Base-by-base conservation (phyloP, 768 basidiomycete species). In the Rhizopogon rudus region DNA sequence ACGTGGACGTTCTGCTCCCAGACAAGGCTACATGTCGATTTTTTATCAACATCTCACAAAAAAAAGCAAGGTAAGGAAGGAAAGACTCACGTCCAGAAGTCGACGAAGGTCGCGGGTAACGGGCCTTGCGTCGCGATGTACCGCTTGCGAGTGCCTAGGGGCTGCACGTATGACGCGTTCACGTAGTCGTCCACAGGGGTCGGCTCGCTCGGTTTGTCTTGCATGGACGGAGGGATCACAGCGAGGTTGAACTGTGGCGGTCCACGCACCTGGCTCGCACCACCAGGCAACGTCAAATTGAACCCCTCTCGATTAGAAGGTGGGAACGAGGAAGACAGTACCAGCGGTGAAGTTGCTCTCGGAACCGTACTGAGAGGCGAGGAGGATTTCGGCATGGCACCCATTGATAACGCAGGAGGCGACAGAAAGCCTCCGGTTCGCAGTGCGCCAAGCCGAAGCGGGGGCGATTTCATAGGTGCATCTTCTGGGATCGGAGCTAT, bases 111-210 rank as follows among this genome's bases (percentile, higher is more conserved):
- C 28, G 89, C 83, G 9, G 88, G 88, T 8, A 98, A 73, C 5
- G 95, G 96, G 5, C 96, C 96, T 67, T 98, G 96, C 2, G 96
- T 97, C 3, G 95, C 96, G 55, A 98, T 97, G 65, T 96, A 98
- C 46, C 87, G 80, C 67, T 83, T 83, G 31, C 72, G 76, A 1
- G 95, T 95, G 2, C 87, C 87, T 17, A 92, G 72, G 2, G 95
- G 93, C 67, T 91, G 91, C 37, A 98, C 87, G 64, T 87, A 90
- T 29, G 93, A 96, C 9, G 96, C 96, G 66, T 98, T 98, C 69
- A 98, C 86, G 67, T 98, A 98, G 67, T 98, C 95, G 60, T 88
- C 87, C 41, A 81, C 81, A 33, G 84, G 81, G 17, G 69, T 67
- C 2, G 60, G 58, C 41, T 52, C 60, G 53, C 57, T 48, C 44